Percentiles rank a stretch among this genome's conserved stretches.
Evolutionary conservation across 2,329 filamentous ascomycete genomes (phyloP).

Genomic region (Clarireedia homoeocarpa): DNA sequence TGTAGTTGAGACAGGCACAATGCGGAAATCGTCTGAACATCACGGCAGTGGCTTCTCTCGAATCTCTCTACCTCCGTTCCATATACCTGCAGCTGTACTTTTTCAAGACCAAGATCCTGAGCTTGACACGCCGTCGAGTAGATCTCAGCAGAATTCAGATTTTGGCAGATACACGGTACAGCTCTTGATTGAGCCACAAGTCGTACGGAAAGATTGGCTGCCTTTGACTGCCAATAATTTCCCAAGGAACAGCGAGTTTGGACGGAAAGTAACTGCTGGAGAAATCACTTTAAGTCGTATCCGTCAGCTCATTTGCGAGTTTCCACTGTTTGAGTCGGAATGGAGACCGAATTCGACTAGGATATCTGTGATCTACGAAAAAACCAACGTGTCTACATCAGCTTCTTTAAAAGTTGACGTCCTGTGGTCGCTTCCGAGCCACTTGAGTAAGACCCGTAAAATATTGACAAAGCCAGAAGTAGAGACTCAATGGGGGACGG

Average conservation of each 20-base stretch:
- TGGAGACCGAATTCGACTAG: background rate
- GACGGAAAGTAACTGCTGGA: background rate
- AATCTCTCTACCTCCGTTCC: conserved; percentile 2
- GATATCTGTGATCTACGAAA: conserved; percentile 2
- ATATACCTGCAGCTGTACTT: conserved; percentile 1
- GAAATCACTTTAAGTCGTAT: background rate
- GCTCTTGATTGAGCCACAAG: background rate
- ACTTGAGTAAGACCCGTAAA: conserved; percentile 1
- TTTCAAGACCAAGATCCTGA: background rate
- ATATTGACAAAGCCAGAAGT: background rate
- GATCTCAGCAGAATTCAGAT: background rate
- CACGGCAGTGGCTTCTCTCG: background rate
- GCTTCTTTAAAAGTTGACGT: conserved; percentile 14
- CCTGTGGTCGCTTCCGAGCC: conserved; percentile 20
- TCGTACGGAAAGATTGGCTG: conserved; percentile 18
- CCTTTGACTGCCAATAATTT: conserved; percentile 12
- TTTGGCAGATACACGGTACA: conserved; percentile 1
- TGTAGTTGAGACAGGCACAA: conserved; percentile 1
- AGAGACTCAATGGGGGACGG: background rate
- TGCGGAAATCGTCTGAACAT: background rate
- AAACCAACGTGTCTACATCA: conserved; percentile 6
- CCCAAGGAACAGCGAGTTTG: background rate
- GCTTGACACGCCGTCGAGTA: background rate
- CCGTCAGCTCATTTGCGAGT: background rate
- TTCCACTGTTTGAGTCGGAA: conserved; percentile 1